These are phyloP conservation scores for Cicer arietinum DNA, from an alignment of 306 rosid species.

Conservation along the genomic window DNA sequence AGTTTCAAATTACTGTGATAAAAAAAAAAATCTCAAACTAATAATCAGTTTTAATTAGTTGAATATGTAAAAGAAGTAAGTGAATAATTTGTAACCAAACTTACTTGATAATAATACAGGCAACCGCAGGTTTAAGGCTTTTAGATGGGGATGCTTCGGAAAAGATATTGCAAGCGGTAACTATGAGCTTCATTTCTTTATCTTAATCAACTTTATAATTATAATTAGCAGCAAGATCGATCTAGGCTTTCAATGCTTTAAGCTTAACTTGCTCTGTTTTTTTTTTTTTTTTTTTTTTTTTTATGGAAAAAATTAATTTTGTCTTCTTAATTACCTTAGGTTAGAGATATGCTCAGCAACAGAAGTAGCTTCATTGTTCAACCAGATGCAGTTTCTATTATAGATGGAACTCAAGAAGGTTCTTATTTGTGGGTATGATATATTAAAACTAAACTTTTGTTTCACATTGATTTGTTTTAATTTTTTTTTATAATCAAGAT, in stretches of 20 bases:
- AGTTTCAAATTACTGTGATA: too few species aligned
- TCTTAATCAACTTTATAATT: not conserved
- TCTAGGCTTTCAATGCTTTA: not conserved
- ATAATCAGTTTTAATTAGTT: not conserved
- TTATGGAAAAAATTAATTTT: too few species aligned
- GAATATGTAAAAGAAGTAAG: not conserved
- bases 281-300: too few species aligned
- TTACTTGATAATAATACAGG: conserved; percentile 11
- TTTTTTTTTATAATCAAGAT: too few species aligned
- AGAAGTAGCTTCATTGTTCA: conserved; percentile 53
- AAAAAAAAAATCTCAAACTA: too few species aligned
- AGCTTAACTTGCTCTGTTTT: not conserved
- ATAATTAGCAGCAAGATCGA: not conserved
- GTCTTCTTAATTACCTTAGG: conserved; percentile 44
- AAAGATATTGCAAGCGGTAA: conserved; percentile 36
- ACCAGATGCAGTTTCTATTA: conserved; percentile 55
- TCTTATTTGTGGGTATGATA: conserved; percentile 71
- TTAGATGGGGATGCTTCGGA: conserved; percentile 37
- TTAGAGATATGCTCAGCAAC: conserved; percentile 61
- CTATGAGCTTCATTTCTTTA: not conserved
- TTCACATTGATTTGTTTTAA: not conserved
- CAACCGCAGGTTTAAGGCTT: conserved; percentile 43
- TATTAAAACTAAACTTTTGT: not conserved
- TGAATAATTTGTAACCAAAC: not conserved
- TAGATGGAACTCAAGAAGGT: conserved; percentile 85